Evolutionary conservation across 2,329 filamentous ascomycete genomes (phyloP), one percentile per base, ranked within the genome.

Genomic region (Arthroderma uncinatum): DNA sequence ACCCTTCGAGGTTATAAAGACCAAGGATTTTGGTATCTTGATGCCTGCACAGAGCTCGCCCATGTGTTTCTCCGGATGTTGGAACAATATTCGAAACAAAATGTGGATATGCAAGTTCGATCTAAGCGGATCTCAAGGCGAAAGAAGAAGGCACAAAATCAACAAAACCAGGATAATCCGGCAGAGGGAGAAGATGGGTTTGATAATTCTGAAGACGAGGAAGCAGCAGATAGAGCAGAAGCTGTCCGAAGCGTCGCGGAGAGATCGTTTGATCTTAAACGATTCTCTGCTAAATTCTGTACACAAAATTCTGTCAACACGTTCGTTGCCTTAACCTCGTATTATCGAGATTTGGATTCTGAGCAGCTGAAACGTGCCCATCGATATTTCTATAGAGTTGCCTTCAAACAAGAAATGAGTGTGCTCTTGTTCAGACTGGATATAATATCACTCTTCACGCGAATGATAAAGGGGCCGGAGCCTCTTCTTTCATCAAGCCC

Each of bases 21-120:
- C 59, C 93, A 97, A 73, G 87, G 89, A 0, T 93, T 96, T 64
- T 88, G 90, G 57, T 98, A 96, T 64, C 79, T 98, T 1, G 91
- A 98, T 71, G 86, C 91, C 4, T 85, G 86, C 58, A 97, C 92
- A 1, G 92, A 98, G 65, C 82, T 97, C 39, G 81, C 87, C 0
- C 90, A 97, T 67, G 89, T 95, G 55, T 97, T 96, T 68, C 75
- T 97, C 55, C 86, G 90, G 47, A 91, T 97, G 71, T 74, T 98
- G 23, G 93, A 98, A 71, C 82, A 83, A 4, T 98, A 96, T 68
- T 92, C 91, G 0, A 96, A 96, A 70, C 88, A 95, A 67, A 97
- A 98, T 64, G 82, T 86, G 4, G 90, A 97, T 66, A 82, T 98
- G 78, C 91, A 97, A 70, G 84, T 98, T 23, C 87, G 91, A 54